These are phyloP conservation scores for Isoetes engelmannii DNA, from an alignment of 83 land plant species.

Conservation along the genomic window DNA sequence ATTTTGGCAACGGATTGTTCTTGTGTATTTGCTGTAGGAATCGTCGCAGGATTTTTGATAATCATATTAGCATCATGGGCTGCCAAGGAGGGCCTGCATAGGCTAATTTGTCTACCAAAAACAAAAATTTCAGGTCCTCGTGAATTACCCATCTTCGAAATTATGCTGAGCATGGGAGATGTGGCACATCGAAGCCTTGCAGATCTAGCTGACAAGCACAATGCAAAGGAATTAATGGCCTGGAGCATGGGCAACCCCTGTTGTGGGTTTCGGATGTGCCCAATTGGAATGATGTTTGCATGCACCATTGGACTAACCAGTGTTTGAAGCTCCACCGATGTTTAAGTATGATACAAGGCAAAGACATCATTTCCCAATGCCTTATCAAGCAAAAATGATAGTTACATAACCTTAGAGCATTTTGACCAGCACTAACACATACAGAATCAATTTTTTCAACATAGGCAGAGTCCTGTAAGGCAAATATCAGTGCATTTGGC, in stretches of 20 bases:
- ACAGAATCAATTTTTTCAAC: too few species aligned
- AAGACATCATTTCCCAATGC: too few species aligned
- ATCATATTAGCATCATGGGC: neutral
- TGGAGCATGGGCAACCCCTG: neutral
- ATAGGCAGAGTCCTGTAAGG: too few species aligned
- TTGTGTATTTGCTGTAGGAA: neutral
- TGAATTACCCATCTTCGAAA: neutral
- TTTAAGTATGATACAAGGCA: too few species aligned
- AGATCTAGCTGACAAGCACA: neutral
- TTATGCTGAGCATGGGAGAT: neutral
- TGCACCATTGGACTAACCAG: too few species aligned
- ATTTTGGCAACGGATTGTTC: neutral
- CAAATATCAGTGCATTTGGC: too few species aligned
- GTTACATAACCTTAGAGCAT: too few species aligned
- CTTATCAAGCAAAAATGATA: too few species aligned
- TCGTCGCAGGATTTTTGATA: neutral
- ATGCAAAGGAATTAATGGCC: neutral
- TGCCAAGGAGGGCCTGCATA: neutral
- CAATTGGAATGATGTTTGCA: too few species aligned
- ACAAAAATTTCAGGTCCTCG: constrained; percentile 8
- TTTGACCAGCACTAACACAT: too few species aligned
- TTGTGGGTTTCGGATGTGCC: too few species aligned
- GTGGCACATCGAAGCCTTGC: constrained; percentile 3
- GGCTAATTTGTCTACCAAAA: neutral
- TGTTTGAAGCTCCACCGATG: too few species aligned